Evolutionary conservation across 75 land plant species (phyloP).

Genomic region (Sequoia sempervirens): DNA sequence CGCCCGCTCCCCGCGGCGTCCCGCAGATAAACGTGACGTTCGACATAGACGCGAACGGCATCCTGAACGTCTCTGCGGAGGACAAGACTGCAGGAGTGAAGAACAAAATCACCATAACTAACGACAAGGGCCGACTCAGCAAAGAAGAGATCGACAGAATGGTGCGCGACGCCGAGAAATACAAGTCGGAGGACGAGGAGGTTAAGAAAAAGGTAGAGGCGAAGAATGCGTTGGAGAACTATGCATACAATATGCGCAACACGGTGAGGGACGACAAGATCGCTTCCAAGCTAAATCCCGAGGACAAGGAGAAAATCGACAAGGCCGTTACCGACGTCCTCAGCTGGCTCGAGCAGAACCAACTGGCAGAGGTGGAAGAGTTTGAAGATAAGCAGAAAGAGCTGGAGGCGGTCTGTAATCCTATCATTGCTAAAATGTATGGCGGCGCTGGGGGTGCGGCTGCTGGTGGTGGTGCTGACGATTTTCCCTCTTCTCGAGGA

Average conservation of each 20-base stretch:
- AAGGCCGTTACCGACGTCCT: constrained; percentile 32
- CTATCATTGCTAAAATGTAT: constrained; percentile 43
- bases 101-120: constrained; percentile 58
- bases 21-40: constrained; percentile 49
- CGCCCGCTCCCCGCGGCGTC: constrained; percentile 54
- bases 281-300: constrained; percentile 16
- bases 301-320: constrained; percentile 42
- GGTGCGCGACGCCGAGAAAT: constrained; percentile 50
- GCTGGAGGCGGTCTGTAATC: constrained; percentile 32
- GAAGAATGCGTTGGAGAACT: constrained; percentile 43
- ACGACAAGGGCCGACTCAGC: constrained; percentile 50
- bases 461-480: constrained; percentile 8
- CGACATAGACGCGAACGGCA: constrained; percentile 57
- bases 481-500: constrained; percentile 15
- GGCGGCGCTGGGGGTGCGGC: constrained; percentile 19
- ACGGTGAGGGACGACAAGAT: constrained; percentile 48
- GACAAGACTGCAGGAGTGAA: constrained; percentile 48
- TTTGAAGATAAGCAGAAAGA: constrained; percentile 40
- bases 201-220: constrained; percentile 52
- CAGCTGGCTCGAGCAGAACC: constrained; percentile 36
- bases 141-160: constrained; percentile 54
- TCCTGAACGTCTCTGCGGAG: constrained; percentile 54
- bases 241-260: constrained; percentile 53
- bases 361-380: constrained; percentile 39
- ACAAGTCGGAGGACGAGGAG: constrained; percentile 53